Evolutionary conservation across 495 filamentous ascomycete genomes (phyloP), one percentile per base, ranked within the genome.

Genomic region (Penicillium pulvis): DNA sequence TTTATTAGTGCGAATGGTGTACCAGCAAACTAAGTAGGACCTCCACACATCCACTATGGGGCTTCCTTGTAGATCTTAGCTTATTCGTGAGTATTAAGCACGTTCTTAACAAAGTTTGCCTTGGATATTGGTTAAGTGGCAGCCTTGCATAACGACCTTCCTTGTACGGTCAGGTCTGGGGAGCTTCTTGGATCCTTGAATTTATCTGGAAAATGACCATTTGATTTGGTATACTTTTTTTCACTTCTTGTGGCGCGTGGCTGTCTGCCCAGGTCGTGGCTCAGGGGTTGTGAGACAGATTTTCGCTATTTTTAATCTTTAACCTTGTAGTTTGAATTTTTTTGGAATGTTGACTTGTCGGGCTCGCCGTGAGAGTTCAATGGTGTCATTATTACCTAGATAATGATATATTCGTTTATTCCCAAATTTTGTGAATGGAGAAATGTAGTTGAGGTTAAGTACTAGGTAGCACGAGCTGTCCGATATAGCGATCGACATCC

Each of bases 221-320:
- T 20, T 46, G 19, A 24, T 46, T 23, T 14, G 19, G 10, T 24
- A 23, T 46, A 10, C 7, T 46, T 46, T 14, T 24, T 46, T 23
- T 23, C 20, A 8, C 43, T 42, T 26, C 24, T 43, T 10, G 11
- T 28, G 17, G 39, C 30, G 20, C 44, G 5, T 57, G 36, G 47
- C 53, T 64, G 20, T 30, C 42, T 36, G 20, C 20, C 20, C 20
- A 23, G 20, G 20, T 23, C 26, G 8, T 59, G 51, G 51, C 55
- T 64, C 58, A 64, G 58, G 64, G 64, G 64, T 41, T 54, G 43
- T 61, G 61, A 67, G 53, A 62, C 61, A 67, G 54, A 67, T 59
- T 45, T 44, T 46, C 53, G 19, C 19, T 42, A 42, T 26, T 52
- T 55, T 47, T 47, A 54, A 42, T 43, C 33, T 41, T 23, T 16